Percentiles rank a stretch among this genome's conserved stretches.
Evolutionary conservation across 2,329 filamentous ascomycete genomes (phyloP).

Genomic region (Botryosphaeria dothidea): DNA sequence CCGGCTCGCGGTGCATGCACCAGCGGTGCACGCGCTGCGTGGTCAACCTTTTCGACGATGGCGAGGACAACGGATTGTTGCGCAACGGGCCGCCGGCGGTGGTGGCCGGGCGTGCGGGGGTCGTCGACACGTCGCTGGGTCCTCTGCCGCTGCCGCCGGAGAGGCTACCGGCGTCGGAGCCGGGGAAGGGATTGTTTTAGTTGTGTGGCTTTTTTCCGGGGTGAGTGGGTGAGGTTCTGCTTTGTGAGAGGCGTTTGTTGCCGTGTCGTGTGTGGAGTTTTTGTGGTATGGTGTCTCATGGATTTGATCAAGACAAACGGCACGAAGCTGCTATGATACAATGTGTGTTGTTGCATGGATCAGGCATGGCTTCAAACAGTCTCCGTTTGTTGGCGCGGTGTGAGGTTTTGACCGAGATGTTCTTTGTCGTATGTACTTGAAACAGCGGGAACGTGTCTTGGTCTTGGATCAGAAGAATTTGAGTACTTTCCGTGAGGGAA

Average conservation of each 20-base stretch:
- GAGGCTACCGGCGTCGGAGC: neutral
- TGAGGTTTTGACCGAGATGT: too few relatives aligned
- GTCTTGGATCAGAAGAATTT: neutral
- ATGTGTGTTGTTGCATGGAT: too few relatives aligned
- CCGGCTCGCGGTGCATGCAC: neutral
- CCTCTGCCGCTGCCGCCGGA: neutral
- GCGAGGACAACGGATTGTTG: neutral
- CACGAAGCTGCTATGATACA: too few relatives aligned
- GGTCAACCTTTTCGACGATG: neutral
- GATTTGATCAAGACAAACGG: too few relatives aligned
- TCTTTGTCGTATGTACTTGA: too few relatives aligned
- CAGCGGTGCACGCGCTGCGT: neutral
- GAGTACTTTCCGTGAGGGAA: neutral
- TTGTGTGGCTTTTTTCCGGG: neutral
- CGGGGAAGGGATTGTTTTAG: neutral
- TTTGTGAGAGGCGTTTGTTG: too few relatives aligned
- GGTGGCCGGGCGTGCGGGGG: neutral
- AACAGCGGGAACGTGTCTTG: too few relatives aligned
- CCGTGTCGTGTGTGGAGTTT: too few relatives aligned
- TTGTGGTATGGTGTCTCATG: too few relatives aligned
- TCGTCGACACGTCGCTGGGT: neutral
- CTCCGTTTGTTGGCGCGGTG: too few relatives aligned
- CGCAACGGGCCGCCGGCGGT: neutral
- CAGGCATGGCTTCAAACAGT: too few relatives aligned
- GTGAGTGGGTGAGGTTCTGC: too few relatives aligned